These are phyloP conservation scores for Mimosa bimucronata DNA, from an alignment of 306 rosid genomes.

Conservation along the genomic window DNA sequence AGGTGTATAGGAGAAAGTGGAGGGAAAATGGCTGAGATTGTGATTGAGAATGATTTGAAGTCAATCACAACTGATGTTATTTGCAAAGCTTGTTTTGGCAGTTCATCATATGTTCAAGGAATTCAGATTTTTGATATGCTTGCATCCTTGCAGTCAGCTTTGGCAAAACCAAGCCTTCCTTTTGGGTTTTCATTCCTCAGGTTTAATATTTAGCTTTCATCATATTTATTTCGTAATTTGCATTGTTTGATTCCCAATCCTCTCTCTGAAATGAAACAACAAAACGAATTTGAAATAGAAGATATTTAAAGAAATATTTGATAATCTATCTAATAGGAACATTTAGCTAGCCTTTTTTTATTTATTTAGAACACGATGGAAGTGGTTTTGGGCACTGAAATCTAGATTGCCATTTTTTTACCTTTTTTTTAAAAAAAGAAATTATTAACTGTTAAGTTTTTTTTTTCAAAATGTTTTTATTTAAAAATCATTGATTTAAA, in stretches of 20 bases:
- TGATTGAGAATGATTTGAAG: slow-evolving; percentile 39
- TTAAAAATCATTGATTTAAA: too few relatives aligned
- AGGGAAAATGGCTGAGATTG: slow-evolving; percentile 33
- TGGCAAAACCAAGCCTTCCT: slow-evolving; percentile 32
- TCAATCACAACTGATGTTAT: slow-evolving; percentile 35
- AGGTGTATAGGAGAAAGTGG: slow-evolving; percentile 16
- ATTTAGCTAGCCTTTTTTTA: too few relatives aligned
- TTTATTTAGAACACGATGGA: too few relatives aligned
- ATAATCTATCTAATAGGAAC: too few relatives aligned
- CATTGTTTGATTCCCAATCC: not conserved
- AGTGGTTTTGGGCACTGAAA: too few relatives aligned
- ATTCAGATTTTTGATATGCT: slow-evolving; percentile 40
- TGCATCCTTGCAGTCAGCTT: slow-evolving; percentile 33
- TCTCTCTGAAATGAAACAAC: not conserved
- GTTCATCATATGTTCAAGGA: slow-evolving; percentile 38
- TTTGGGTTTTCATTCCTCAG: slow-evolving; percentile 42
- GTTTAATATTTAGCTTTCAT: not conserved
- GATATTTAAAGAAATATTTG: too few relatives aligned
- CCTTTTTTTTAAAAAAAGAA: too few relatives aligned
- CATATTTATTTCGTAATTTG: not conserved
- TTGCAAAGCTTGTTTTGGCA: slow-evolving; percentile 49
- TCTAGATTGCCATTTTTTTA: too few relatives aligned
- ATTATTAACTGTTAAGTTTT: too few relatives aligned
- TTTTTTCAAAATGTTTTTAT: too few relatives aligned
- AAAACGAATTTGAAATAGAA: not conserved